Evolutionary conservation across 2,329 filamentous ascomycete genomes (phyloP).

Genomic region (Triangularia setosa): DNA sequence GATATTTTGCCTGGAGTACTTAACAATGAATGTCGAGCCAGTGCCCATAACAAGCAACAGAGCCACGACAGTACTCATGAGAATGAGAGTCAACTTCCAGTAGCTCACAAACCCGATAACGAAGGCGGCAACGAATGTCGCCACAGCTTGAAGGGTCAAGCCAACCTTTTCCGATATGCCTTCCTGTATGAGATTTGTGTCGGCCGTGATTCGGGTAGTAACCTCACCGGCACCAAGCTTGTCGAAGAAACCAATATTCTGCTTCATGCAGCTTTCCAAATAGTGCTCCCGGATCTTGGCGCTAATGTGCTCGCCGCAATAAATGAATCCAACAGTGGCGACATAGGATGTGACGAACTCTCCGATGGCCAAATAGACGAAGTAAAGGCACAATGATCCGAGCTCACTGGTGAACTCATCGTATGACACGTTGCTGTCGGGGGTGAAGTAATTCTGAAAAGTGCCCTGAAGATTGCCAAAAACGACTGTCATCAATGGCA

Average conservation of each 20-base stretch:
- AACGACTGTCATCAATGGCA: slow-evolving; percentile 77
- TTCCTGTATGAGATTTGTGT: slow-evolving; percentile 90
- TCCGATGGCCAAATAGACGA: slow-evolving; percentile 77
- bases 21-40: slow-evolving; percentile 71
- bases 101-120: slow-evolving; percentile 86
- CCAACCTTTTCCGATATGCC: slow-evolving; percentile 88
- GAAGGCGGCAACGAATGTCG: slow-evolving; percentile 84
- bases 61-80: slow-evolving; percentile 75
- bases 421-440: slow-evolving; percentile 41
- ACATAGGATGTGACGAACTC: slow-evolving; percentile 77
- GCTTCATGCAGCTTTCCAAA: slow-evolving; percentile 74
- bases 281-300: slow-evolving; percentile 80
- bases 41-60: slow-evolving; percentile 73
- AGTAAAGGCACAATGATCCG: slow-evolving; percentile 68
- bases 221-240: slow-evolving; percentile 90
- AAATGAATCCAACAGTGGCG: slow-evolving; percentile 85
- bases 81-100: slow-evolving; percentile 89
- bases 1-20: slow-evolving; percentile 73
- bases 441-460: slow-evolving; percentile 62
- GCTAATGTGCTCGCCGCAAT: slow-evolving; percentile 74
- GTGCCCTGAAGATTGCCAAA: slow-evolving; percentile 72
- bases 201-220: slow-evolving; percentile 88
- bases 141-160: slow-evolving; percentile 68
- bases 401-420: slow-evolving; percentile 58
- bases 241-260: slow-evolving; percentile 92